Percentiles rank a stretch among this genome's conserved stretches.
phyloP scores from a whole-genome alignment of 495 filamentous ascomycete genomes.

The Penicillium malachiteum region DNA sequence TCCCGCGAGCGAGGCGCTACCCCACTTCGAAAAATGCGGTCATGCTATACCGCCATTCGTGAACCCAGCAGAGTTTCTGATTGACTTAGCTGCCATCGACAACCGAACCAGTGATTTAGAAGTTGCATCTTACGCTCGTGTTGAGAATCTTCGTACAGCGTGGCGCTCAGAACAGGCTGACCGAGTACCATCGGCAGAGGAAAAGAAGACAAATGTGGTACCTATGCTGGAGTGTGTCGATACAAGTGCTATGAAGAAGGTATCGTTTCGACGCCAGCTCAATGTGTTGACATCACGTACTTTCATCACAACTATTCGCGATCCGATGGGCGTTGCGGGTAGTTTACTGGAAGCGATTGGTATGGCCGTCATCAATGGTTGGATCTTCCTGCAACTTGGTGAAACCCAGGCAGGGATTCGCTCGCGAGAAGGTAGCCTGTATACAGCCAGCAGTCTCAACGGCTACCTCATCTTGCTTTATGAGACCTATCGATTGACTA shows the following conservation, averaged over 20 bases:
- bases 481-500: slow-evolving; percentile 67
- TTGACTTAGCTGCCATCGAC: slow-evolving; percentile 70
- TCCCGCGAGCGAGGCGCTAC: slow-evolving; percentile 45
- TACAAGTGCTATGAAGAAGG: slow-evolving; percentile 16
- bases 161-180: slow-evolving; percentile 49
- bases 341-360: slow-evolving; percentile 61
- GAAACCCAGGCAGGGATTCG: slow-evolving; percentile 56
- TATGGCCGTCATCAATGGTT: slow-evolving; percentile 68
- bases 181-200: not conserved
- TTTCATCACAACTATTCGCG: slow-evolving; percentile 63
- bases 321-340: slow-evolving; percentile 69
- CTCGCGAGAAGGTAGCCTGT: slow-evolving; percentile 66
- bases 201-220: slow-evolving; percentile 1
- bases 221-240: not conserved
- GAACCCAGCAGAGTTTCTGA: slow-evolving; percentile 71
- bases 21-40: slow-evolving; percentile 57
- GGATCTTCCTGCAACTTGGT: slow-evolving; percentile 64
- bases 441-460: slow-evolving; percentile 64
- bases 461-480: slow-evolving; percentile 72
- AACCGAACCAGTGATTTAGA: slow-evolving; percentile 62
- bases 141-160: slow-evolving; percentile 51
- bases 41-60: slow-evolving; percentile 62
- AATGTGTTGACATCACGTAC: slow-evolving; percentile 63
- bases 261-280: slow-evolving; percentile 58
- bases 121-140: slow-evolving; percentile 51